Base-by-base conservation (phyloP, 2,329 filamentous ascomycete genomes). In the Fusarium sambucinum region DNA sequence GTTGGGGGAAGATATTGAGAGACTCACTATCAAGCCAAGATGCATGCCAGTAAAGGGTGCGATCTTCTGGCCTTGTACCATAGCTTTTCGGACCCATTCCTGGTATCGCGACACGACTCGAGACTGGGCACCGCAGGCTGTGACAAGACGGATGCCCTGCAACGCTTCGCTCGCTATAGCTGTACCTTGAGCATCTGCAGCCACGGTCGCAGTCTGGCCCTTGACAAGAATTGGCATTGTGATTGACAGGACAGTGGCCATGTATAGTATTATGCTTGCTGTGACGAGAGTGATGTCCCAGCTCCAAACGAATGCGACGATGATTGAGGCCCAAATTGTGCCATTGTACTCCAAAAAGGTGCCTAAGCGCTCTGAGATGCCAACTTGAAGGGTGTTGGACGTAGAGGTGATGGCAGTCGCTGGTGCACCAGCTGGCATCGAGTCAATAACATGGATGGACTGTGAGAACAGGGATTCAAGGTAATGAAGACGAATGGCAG, bases 251-350 rank as follows among this genome's bases (percentile, higher is more conserved):
- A 75, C 63, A 6, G 79, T 6, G 6, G 79, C 2, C 8, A 83
- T 76, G 58, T 83, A 84, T 3, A 84, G 68, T 17, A 87, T 72
- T 1, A 82, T 74, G 0, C 83, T 80, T 35, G 82, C 84, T 1
- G 82, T 80, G 2, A 85, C 84, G 21, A 87, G 73, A 0, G 83
- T 87, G 17, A 87, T 75, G 11, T 83, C 76, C 83, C 85, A 86
- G 7, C 81, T 84, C 68, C 85, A 86, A 7, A 79, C 73, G 61
- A 87, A 87, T 0, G 85, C 81, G 48, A 87, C 81, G 7, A 81
- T 78, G 17, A 85, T 77, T 25, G 85, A 83, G 0, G 83, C 75
- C 41, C 81, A 73, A 2, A 84, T 73, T 0, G 83, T 77, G 6
- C 81, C 77, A 8, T 81, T 66, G 11, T 78, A 81, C 67, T 84